Evolutionary conservation across 2,329 filamentous ascomycete genomes (phyloP), one percentile per base, ranked within the genome.

Genomic region (Lizonia empirigonia): DNA sequence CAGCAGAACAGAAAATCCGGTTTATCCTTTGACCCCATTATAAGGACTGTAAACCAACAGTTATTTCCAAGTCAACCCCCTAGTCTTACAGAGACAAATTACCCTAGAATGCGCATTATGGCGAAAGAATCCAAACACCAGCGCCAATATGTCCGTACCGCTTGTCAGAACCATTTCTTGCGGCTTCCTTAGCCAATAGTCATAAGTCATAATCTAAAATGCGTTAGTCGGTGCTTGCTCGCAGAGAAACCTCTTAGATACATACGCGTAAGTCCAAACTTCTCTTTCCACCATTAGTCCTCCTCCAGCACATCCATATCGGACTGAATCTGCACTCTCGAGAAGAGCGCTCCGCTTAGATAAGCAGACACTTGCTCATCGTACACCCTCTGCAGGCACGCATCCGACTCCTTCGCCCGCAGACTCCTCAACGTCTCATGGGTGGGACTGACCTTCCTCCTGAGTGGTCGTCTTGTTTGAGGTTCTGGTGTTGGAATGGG

Each of bases 381-480:
- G 44, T 67, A 73, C 5, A 63, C 50, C 19, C 44, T 55, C 53
- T 70, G 66, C 51, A 74, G 48, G 45, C 67, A 69, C 8, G 65
- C 64, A 12, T 73, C 72, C 3, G 65, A 70, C 26, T 71, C 67
- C 45, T 68, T 71, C 6, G 61, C 67, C 44, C 72, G 49, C 16
- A 74, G 41, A 22, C 62, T 61, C 22, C 72, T 65, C 35, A 74
- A 44, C 0, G 60, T 69, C 24, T 69, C 66, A 26, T 53, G 44
- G 6, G 44, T 53, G 4, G 50, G 50, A 7, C 44, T 48, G 6
- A 48, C 39, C 40, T 27, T 53, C 29, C 50, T 55, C 36, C 61
- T 53, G 35, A 65, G 30, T 20, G 56, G 41, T 35, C 44, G 58
- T 30, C 37, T 52, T 16, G 49, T 48, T 7, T 37, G 48, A 29